Base-by-base conservation (phyloP, 176 grass and related monocot species). In the Musa troglodytarum region DNA sequence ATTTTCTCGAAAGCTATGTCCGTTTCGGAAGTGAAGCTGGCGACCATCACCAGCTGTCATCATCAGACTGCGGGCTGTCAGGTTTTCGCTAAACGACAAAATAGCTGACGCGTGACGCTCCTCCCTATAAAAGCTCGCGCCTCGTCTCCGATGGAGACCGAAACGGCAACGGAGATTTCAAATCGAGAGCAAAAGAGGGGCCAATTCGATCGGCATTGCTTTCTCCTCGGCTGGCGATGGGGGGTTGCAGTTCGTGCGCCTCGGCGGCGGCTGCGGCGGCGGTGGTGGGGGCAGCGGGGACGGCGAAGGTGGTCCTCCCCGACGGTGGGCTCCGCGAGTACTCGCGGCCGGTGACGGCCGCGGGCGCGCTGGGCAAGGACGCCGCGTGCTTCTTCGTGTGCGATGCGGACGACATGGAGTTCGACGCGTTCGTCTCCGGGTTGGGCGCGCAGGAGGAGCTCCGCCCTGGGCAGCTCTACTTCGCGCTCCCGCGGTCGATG, bases 391-490 rank as follows among this genome's bases (percentile, higher is more conserved):
- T 74, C 84, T 93, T 98, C 66, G 78, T 98, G 4, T 98, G 95
- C 73, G 94, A 98, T 58, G 90, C 94, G 8, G 90, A 98, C 51
- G 86, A 25, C 77, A 88, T 98, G 76, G 94, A 84, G 72, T 81
- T 98, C 69, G 84, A 89, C 43, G 81, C 79, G 0, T 53, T 71
- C 62, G 57, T 98, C 8, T 59, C 63, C 5, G 86, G 74, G 63
- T 66, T 84, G 1, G 66, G 14, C 1, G 69, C 19, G 3, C 59
- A 23, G 24, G 88, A 84, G 53, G 82, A 86, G 80, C 78, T 98
- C 53, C 73, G 73, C 67, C 80, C 74, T 9, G 94, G 90, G 56
- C 88, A 98, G 84, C 92, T 98, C 76, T 98, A 98, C 79, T 98
- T 98, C 82, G 78, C 89, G 56, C 85, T 98, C 58, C 90, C 84